phyloP scores from a whole-genome alignment of 2,329 filamentous ascomycete genomes.

The Canariomyces notabilis region DNA sequence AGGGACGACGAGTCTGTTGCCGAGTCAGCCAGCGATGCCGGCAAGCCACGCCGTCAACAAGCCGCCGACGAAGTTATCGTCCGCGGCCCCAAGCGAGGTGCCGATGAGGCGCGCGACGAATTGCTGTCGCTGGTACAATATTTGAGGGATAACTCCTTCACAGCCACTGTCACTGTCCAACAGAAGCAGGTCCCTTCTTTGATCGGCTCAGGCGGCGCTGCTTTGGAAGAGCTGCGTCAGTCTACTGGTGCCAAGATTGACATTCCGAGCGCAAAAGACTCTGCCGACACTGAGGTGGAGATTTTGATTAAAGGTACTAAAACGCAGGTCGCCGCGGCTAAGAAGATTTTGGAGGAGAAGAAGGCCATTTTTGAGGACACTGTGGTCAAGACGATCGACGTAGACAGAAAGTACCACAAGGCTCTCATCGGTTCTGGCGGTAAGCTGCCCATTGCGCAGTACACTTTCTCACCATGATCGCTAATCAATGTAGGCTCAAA shows the following conservation, averaged over 20 bases:
- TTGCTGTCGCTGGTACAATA: slow-evolving; percentile 85
- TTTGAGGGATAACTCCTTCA: slow-evolving; percentile 79
- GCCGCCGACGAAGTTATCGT: slow-evolving; percentile 83
- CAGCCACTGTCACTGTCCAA: slow-evolving; percentile 74
- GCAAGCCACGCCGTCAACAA: slow-evolving; percentile 65
- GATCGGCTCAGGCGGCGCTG: slow-evolving; percentile 84
- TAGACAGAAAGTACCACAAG: slow-evolving; percentile 93
- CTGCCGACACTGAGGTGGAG: slow-evolving; percentile 66
- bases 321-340: slow-evolving; percentile 82
- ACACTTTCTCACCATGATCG: slow-evolving; percentile 9
- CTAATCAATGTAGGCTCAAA: slow-evolving; percentile 63
- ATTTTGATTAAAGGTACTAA: slow-evolving; percentile 92
- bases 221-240: slow-evolving; percentile 84
- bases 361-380: slow-evolving; percentile 84
- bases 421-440: slow-evolving; percentile 83
- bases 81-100: slow-evolving; percentile 86
- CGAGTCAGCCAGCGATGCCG: slow-evolving; percentile 64
- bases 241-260: slow-evolving; percentile 85
- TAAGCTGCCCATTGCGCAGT: slow-evolving; percentile 43
- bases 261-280: slow-evolving; percentile 75
- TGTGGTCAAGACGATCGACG: slow-evolving; percentile 74
- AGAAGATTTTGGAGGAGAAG: slow-evolving; percentile 84
- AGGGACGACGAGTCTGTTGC: slow-evolving; percentile 66
- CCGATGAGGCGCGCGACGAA: slow-evolving; percentile 87
- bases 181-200: slow-evolving; percentile 90